A percentile compares a stretch with the other conserved stretches of the same genome.
These are phyloP conservation scores for Apodospora peruviana DNA, from an alignment of 495 filamentous ascomycete species.

Conservation along the genomic window DNA sequence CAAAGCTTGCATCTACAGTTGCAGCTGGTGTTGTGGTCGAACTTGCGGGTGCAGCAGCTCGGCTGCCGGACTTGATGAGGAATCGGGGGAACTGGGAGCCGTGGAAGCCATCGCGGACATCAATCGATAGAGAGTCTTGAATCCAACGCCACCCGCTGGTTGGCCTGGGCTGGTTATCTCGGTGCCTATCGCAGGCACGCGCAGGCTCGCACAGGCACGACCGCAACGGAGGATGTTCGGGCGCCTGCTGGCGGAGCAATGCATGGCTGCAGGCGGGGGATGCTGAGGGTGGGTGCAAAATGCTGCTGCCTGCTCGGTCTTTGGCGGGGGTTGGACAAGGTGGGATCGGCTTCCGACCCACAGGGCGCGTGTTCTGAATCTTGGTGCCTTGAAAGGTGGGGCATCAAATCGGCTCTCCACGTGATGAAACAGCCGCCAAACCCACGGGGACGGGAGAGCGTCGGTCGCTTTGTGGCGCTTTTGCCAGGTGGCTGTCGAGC, in stretches of 20 bases:
- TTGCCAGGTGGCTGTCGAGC: background rate
- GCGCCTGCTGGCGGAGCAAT: background rate
- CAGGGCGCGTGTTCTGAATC: background rate
- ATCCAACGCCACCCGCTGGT: conserved; percentile 1
- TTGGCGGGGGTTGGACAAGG: conserved; percentile 3
- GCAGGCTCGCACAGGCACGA: background rate
- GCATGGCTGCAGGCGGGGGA: conserved; percentile 8
- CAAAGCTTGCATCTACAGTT: background rate
- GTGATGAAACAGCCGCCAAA: background rate
- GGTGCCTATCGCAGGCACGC: conserved; percentile 17
- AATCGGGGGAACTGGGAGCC: no score
- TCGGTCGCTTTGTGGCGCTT: background rate
- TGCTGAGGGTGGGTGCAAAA: conserved; percentile 18
- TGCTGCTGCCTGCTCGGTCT: conserved; percentile 29
- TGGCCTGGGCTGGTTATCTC: conserved; percentile 16
- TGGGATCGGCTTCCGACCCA: background rate
- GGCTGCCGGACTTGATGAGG: background rate
- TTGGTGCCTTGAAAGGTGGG: background rate
- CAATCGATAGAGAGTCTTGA: no score
- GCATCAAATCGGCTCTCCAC: background rate
- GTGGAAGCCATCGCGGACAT: conserved; percentile 4
- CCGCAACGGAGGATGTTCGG: background rate
- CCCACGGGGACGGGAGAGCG: background rate
- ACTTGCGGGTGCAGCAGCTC: background rate
- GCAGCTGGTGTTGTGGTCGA: background rate